These are phyloP conservation scores for Clonostachys sp. DNA, from an alignment of 2,329 filamentous ascomycete species.

Conservation along the genomic window DNA sequence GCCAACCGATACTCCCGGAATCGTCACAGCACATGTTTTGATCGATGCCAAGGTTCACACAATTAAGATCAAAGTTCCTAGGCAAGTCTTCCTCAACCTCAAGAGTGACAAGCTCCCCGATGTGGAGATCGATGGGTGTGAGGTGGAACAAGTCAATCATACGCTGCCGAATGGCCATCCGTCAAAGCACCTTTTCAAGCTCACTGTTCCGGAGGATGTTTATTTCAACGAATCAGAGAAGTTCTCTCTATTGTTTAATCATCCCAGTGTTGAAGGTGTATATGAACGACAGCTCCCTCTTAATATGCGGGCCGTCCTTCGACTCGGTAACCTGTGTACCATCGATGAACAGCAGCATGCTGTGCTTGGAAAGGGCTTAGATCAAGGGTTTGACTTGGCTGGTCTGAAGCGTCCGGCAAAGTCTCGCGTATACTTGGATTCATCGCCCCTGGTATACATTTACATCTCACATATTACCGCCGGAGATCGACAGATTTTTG, in stretches of 20 bases:
- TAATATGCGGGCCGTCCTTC: slow-evolving; percentile 79
- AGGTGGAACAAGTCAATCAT: slow-evolving; percentile 89
- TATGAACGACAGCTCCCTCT: slow-evolving; percentile 93
- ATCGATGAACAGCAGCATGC: slow-evolving; percentile 89
- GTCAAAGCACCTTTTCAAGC: slow-evolving; percentile 89
- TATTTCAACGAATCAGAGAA: slow-evolving; percentile 84
- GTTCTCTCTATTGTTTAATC: slow-evolving; percentile 78
- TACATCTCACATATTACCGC: slow-evolving; percentile 91
- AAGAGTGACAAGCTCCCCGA: slow-evolving; percentile 84
- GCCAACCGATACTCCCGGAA: slow-evolving; percentile 76
- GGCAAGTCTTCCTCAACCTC: slow-evolving; percentile 87
- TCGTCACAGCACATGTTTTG: slow-evolving; percentile 83
- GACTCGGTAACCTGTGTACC: slow-evolving; percentile 85
- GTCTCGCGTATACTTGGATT: slow-evolving; percentile 65
- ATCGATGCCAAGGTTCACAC: slow-evolving; percentile 91
- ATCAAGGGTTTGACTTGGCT: slow-evolving; percentile 86
- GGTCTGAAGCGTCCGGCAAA: slow-evolving; percentile 67
- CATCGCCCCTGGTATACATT: slow-evolving; percentile 73
- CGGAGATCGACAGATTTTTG: slow-evolving; percentile 89
- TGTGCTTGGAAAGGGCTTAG: slow-evolving; percentile 86
- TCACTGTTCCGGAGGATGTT: slow-evolving; percentile 82
- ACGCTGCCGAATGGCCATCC: slow-evolving; percentile 93
- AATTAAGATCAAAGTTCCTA: slow-evolving; percentile 82
- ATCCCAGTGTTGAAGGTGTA: slow-evolving; percentile 92
- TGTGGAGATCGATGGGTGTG: slow-evolving; percentile 79